Percentiles rank a stretch among this genome's conserved stretches.
phyloP scores from a whole-genome alignment of 1,284 basidiomycete genomes.

The Ganoderma leucocontextum region DNA sequence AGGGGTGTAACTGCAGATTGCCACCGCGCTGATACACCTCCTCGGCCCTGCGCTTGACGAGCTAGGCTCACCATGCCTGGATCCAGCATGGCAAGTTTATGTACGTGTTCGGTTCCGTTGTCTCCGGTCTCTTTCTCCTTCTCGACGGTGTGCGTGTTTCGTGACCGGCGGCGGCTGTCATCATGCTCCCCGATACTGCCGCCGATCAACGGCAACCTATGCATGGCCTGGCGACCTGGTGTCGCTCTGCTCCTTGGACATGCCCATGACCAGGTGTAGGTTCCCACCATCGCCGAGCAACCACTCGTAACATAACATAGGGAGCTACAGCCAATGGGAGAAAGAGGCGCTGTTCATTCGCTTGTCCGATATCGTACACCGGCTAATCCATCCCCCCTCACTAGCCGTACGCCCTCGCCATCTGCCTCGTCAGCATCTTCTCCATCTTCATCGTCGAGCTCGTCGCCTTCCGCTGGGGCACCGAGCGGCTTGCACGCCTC shows the following conservation, averaged over 20 bases:
- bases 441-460: constrained; percentile 87
- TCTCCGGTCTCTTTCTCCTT: not conserved
- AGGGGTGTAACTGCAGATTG: constrained; percentile 63
- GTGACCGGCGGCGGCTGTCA: not conserved
- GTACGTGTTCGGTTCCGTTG: constrained; percentile 52
- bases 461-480: constrained; percentile 85
- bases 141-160: not conserved
- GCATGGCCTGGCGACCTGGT: not conserved
- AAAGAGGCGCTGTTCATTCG: not conserved
- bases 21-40: constrained; percentile 92
- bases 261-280: not conserved
- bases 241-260: not conserved
- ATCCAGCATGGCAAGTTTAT: constrained; percentile 76
- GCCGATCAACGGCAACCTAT: not conserved
- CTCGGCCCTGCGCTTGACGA: constrained; percentile 80
- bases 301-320: not conserved
- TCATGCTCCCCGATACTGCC: not conserved
- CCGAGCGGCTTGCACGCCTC: constrained; percentile 62
- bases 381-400: not conserved
- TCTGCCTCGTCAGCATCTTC: constrained; percentile 85
- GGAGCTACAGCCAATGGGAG: not conserved
- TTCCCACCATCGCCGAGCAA: not conserved
- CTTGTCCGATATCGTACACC: not conserved
- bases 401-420: constrained; percentile 82
- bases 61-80: constrained; percentile 78